Base-by-base conservation (phyloP, 1,284 basidiomycete genomes). In the Cutaneotrichosporon sp. region DNA sequence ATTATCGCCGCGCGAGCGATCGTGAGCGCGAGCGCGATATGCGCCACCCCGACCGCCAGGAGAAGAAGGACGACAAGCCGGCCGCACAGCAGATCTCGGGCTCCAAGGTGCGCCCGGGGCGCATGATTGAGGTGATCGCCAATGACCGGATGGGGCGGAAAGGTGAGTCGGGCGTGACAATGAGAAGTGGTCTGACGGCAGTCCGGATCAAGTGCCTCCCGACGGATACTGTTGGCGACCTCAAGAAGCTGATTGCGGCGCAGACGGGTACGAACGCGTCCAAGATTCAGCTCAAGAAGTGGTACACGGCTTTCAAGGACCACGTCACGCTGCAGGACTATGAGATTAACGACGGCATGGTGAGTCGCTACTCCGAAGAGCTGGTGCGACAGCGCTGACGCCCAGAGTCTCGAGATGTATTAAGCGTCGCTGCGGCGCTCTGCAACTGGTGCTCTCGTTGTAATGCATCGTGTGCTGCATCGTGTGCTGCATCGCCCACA, bases 241-340 rank as follows among this genome's bases (percentile, higher is more conserved):
- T 97, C 55, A 98, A 98, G 80, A 88, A 88, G 75, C 84, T 97
- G 54, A 97, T 98, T 61, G 92, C 88, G 2, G 93, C 92, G 3
- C 94, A 98, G 75, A 97, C 85, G 0, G 96, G 94, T 43, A 97
- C 93, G 3, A 84, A 89, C 66, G 70, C 76, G 9, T 77, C 76
- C 39, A 93, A 97, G 82, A 97, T 98, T 57, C 82, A 87, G 66
- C 78, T 98, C 49, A 98, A 97, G 84, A 97, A 97, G 82, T 97
- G 92, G 92, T 92, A 93, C 71, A 92, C 82, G 1, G 86, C 84
- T 45, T 94, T 85, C 79, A 94, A 94, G 75, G 90, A 94, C 70
- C 90, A 97, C 70, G 94, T 98, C 66, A 89, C 90, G 5, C 81
- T 98, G 14, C 75, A 81, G 37, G 96, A 98, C 75, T 98, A 97